These are phyloP conservation scores for Schizosaccharomyces lindneri DNA, from an alignment of 805 yeast species.

Conservation along the genomic window DNA sequence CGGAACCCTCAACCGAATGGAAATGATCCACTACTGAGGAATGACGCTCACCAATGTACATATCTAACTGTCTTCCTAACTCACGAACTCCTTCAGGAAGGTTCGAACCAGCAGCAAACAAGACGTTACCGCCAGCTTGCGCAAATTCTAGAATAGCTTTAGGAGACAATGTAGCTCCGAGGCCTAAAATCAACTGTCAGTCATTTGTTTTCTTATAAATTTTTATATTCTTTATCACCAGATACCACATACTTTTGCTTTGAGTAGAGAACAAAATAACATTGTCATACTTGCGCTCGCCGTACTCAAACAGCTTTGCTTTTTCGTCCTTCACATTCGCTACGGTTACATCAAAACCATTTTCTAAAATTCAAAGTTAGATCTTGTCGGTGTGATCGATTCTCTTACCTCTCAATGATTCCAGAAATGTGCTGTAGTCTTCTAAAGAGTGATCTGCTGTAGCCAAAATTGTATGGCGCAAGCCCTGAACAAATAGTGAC, in stretches of 20 bases:
- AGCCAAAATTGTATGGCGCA: neutral
- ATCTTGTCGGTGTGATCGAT: neutral
- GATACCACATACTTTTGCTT: slow-evolving; percentile 14
- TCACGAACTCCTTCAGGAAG: slow-evolving; percentile 40
- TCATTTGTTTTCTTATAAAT: neutral
- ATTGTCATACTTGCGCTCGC: slow-evolving; percentile 26
- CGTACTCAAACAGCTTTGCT: slow-evolving; percentile 18
- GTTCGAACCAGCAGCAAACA: slow-evolving; percentile 17
- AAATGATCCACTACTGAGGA: slow-evolving; percentile 45
- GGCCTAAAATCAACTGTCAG: slow-evolving; percentile 7
- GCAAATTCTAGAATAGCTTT: slow-evolving; percentile 33
- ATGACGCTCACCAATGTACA: slow-evolving; percentile 58
- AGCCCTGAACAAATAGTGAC: neutral
- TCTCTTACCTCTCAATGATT: slow-evolving; percentile 9
- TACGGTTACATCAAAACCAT: slow-evolving; percentile 16
- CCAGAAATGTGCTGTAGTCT: slow-evolving; percentile 12
- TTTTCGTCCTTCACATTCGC: slow-evolving; percentile 13
- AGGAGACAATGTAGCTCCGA: slow-evolving; percentile 19
- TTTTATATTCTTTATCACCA: neutral
- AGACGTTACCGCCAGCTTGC: slow-evolving; percentile 47
- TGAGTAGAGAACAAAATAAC: slow-evolving; percentile 35
- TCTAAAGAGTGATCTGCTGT: slow-evolving; percentile 6
- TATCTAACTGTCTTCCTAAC: slow-evolving; percentile 57
- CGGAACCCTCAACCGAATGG: slow-evolving; percentile 13
- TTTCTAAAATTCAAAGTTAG: slow-evolving; percentile 6